Evolutionary conservation across 169 alveolate genomes (phyloP).

Genomic region (Plasmodium coatneyi): DNA sequence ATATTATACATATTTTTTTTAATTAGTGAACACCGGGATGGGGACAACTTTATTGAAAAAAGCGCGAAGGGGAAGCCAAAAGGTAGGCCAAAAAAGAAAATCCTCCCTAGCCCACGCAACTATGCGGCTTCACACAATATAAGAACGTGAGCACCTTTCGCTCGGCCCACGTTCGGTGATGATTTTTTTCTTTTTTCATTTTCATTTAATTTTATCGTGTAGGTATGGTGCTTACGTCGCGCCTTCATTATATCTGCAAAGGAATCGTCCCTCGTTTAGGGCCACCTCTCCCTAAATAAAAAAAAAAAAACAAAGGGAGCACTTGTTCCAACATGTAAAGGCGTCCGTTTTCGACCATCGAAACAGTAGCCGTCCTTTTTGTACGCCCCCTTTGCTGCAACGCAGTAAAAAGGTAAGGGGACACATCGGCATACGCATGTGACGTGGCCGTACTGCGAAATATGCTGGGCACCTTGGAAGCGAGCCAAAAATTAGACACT

Average conservation of each 20-base stretch:
- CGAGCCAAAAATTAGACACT: not conserved
- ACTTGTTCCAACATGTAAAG: not conserved
- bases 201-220: not conserved
- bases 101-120: not conserved
- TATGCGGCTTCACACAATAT: not conserved
- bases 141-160: not conserved
- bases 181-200: not conserved
- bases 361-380: not conserved
- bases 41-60: not conserved
- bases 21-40: not conserved
- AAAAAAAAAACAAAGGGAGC: not conserved
- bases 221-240: not conserved
- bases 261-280: not conserved
- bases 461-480: not conserved
- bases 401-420: not conserved
- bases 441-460: not conserved
- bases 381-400: not conserved
- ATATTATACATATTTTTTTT: not conserved
- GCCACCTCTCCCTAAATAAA: not conserved
- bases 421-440: not conserved
- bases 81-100: not conserved
- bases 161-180: not conserved
- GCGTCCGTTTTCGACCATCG: not conserved
- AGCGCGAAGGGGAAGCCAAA: not conserved
- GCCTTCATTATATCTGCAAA: not conserved